Base-by-base conservation (phyloP, 768 basidiomycete genomes). In the Russula sp. region DNA sequence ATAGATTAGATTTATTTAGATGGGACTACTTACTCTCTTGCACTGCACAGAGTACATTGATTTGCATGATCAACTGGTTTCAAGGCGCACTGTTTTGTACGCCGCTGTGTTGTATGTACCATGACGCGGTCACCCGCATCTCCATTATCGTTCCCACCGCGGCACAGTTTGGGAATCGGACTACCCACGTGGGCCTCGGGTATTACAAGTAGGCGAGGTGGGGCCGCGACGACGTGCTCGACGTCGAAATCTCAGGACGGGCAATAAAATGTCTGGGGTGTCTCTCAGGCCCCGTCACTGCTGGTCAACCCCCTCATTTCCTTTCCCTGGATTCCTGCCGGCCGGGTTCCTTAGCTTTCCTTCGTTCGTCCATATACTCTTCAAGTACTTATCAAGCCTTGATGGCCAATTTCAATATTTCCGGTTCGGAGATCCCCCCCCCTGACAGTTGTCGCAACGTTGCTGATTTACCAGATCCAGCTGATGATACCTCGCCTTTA, bases 401-500 rank as follows among this genome's bases (percentile, higher is more conserved):
- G 77, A 81, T 82, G 80, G 79, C 78, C 62, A 71, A 72, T 64
- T 77, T 77, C 69, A 75, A 76, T 61, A 66, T 80, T 48, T 75
- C 76, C 63, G 75, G 80, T 80, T 38, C 29, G 58, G 70, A 46
- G 38, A n/a, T 59, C 13, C 5, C 8, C 13, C 5, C 8, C 36
- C 48, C n/a, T 13, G 3, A 38, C 25, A 5, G 22, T 34, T n/a
- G 9, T 42, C 22, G 20, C n/a, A 22, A 45, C 10, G 3, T 32
- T 32, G 16, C 20, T 51, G 29, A 62, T n/a, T 51, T 51, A 7
- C 32, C 20, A 9, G n/a, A 57, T 35, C 22, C 36, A 85, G 83
- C 80, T 68, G 82, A 83, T 67, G 82, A 84, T 67, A 73, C 76
- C 69, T 82, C 82, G 64, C 80, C 82, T 69, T 73, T 83, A 60